These are phyloP conservation scores for Trypanosoma avium DNA, from an alignment of 208 protist genomes.

Conservation along the genomic window DNA sequence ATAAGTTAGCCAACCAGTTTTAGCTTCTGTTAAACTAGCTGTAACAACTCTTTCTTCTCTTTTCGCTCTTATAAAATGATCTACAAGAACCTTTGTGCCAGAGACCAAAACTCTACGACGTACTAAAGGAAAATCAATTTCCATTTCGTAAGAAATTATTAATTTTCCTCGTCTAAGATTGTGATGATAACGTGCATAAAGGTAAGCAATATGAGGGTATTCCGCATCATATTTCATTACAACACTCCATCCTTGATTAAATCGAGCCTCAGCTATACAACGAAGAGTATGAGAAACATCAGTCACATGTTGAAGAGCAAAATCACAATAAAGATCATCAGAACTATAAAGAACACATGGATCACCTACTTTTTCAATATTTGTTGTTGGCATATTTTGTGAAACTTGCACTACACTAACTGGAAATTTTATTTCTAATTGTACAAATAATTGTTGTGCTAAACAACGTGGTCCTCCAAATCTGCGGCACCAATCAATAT, in stretches of 20 bases:
- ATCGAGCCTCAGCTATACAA: constrained; percentile 59
- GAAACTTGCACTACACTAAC: constrained; percentile 28
- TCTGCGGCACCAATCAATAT: constrained; percentile 77
- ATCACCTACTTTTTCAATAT: constrained; percentile 22
- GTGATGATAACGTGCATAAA: constrained; percentile 63
- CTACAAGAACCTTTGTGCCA: constrained; percentile 67
- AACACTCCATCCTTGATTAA: constrained; percentile 85
- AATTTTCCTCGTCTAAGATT: constrained; percentile 67
- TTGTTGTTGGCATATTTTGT: constrained; percentile 35
- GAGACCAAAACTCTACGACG: constrained; percentile 70
- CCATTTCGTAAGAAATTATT: constrained; percentile 75
- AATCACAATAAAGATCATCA: constrained; percentile 32
- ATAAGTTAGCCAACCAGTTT: constrained; percentile 51
- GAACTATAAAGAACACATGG: constrained; percentile 46
- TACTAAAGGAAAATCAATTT: constrained; percentile 59
- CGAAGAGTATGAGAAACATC: constrained; percentile 32
- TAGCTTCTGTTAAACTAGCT: constrained; percentile 20
- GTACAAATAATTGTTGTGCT: constrained; percentile 87
- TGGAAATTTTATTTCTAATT: constrained; percentile 79
- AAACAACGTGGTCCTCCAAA: constrained; percentile 83
- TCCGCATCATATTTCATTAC: constrained; percentile 66
- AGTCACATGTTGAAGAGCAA: constrained; percentile 5
- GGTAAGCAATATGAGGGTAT: constrained; percentile 35
- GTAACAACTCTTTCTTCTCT: constrained; percentile 17
- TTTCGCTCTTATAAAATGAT: constrained; percentile 53